Conservation (phyloP, 306 rosid genomes). For the Corylus americana region DNA sequence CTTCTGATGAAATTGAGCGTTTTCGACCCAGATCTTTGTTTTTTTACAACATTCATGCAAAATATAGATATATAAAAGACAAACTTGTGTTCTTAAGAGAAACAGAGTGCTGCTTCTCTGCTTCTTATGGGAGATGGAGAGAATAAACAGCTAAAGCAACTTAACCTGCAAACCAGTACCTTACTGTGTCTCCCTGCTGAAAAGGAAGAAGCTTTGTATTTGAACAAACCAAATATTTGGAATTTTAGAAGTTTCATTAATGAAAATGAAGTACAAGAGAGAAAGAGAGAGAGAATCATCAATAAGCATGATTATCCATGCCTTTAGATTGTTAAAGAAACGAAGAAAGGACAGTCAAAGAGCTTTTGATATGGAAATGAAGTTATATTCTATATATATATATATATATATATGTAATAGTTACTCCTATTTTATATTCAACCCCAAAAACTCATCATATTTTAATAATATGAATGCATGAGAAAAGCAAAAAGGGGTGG, state of each 20-base stretch:
- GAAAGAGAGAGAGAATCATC: neutral
- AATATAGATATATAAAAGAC: too few relatives aligned
- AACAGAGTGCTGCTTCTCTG: neutral
- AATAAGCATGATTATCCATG: neutral
- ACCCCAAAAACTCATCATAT: neutral
- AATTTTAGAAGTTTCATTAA: neutral
- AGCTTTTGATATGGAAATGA: neutral
- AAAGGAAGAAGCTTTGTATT: neutral
- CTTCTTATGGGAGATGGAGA: neutral
- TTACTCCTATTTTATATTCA: neutral
- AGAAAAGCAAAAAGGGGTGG: constrained; percentile 12
- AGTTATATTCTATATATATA: neutral
- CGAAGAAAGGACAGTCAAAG: neutral
- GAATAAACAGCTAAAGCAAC: neutral
- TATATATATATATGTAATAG: neutral
- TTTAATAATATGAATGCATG: neutral
- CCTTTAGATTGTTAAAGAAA: neutral
- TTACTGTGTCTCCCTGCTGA: neutral
- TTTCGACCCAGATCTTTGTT: constrained; percentile 24
- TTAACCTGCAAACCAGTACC: neutral
- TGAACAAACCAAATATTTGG: neutral
- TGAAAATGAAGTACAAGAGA: neutral
- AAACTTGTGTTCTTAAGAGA: too few relatives aligned
- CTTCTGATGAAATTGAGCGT: neutral
- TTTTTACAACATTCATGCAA: too few relatives aligned